Base-by-base conservation (phyloP, 176 grass and related monocot species). In the Cocos nucifera region DNA sequence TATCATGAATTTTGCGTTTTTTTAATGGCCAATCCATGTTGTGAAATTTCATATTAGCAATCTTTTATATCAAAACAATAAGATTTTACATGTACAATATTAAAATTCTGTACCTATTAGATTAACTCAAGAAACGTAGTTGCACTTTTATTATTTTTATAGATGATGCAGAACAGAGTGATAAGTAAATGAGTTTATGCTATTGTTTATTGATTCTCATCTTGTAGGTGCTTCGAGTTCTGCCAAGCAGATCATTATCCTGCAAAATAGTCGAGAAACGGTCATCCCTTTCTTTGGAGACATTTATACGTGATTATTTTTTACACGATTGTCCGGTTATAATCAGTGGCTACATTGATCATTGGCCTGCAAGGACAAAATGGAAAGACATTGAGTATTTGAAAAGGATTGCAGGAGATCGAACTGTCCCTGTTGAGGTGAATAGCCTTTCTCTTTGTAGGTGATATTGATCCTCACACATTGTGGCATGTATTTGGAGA, bases 311-410 rank as follows among this genome's bases (percentile, higher is more conserved):
- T 56, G 78, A 97, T 82, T 91, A 88, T 74, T 85, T 97, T 77
- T 75, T 88, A 82, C 76, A 73, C 24, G 83, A 91, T 80, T 80
- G 67, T 57, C 93, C 93, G 53, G 79, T 97, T 58, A 88, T 97
- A 82, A 83, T 97, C 68, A 80, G 84, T 53, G 93, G 78, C 51
- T 91, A 78, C 81, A 90, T 96, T 73, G 83, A 96, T 52, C 80
- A 87, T 53, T 96, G 92, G 92, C 87, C 92, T 16, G 92, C 92
- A 22, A 77, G 73, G 66, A 78, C 69, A 70, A 91, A 83, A 59
- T 97, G 93, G 93, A 97, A 91, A 73, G 81, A 97, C 69, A 73
- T 97, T 28, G 76, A 78, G 66, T 97, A 97, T 71, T 63, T 97
- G 62, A 74, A 88, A 75, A 82, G 65, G 66, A 71, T 85, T 62